Evolutionary conservation across 2,329 filamentous ascomycete species (phyloP), one percentile per base, ranked within the genome.

Genomic region (Xylaria sp.): DNA sequence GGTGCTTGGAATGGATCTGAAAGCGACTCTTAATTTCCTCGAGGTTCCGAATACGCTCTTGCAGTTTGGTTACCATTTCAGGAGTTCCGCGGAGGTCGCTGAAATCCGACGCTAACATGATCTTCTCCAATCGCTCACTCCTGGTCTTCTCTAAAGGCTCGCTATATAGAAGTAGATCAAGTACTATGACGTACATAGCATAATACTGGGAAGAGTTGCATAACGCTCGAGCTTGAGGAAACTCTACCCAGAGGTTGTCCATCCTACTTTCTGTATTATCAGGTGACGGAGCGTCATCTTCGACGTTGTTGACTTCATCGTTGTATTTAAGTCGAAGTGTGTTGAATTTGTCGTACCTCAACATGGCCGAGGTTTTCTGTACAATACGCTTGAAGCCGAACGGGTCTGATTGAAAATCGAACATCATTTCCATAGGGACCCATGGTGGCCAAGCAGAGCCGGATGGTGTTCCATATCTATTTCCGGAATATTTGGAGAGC

Each of bases 191-290:
- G 78, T 99, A 99, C 85, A 99, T 91, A 4, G 96, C 93, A 79
- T 97, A 99, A 82, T 99, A 99, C 81, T 99, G 95, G 48, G 92
- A 90, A 6, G 97, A 99, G 81, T 99, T 97, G 83, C 97, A 99
- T 55, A 98, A 90, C n/a, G 94, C 95, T 66, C 94, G 89, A 52
- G 97, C 91, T 73, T 97, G 93, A 13, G 96, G 96, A 76, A 99
- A 99, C 76, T 98, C 94, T 41, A 99, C 93, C 90, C 93, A 97
- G 15, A 99, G 88, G 78, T 97, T 95, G 80, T 99, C 96, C 83
- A 98, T 95, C n/a, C 94, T 89, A 73, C 86, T 91, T 78, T 97
- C 93, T 57, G 86, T 81, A 71, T 84, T 86, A 59, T 91, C 88
- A 55, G 85, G 81, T 23, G 86, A 82, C 25, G 85, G 79, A 10